A percentile compares a stretch with the other conserved stretches of the same genome.
phyloP scores from a whole-genome alignment of 169 alveolate species.

The Plasmodium yoelii region DNA sequence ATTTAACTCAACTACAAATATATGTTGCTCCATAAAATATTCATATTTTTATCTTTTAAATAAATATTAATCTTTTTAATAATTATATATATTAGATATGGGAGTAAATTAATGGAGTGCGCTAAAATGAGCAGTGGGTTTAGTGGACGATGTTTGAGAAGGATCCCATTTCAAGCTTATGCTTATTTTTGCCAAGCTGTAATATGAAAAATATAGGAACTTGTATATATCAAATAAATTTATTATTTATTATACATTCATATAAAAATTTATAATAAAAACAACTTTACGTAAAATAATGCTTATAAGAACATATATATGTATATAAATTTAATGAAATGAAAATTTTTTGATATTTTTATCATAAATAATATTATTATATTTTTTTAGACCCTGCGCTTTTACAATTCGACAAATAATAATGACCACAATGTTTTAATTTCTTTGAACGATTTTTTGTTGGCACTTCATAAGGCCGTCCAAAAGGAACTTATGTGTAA shows the following conservation, averaged over 20 bases:
- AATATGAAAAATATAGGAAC: slow-evolving; percentile 11
- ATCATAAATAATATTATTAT: background rate
- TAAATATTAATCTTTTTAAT: background rate
- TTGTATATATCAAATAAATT: background rate
- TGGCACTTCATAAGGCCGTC: slow-evolving; percentile 65
- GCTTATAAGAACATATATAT: background rate
- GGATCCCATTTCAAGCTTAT: slow-evolving; percentile 86
- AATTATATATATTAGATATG: slow-evolving; percentile 23
- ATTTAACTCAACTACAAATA: slow-evolving; percentile 2
- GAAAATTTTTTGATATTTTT: background rate
- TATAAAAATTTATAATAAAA: too few relatives aligned
- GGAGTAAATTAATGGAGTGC: slow-evolving; percentile 67
- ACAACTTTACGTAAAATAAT: background rate
- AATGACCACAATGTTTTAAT: slow-evolving; percentile 41
- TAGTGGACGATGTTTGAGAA: slow-evolving; percentile 86
- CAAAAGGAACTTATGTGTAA: slow-evolving; percentile 47
- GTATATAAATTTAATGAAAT: background rate
- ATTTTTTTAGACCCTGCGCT: slow-evolving; percentile 64
- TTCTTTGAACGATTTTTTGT: slow-evolving; percentile 57
- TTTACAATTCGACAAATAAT: slow-evolving; percentile 61
- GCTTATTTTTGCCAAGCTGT: slow-evolving; percentile 78
- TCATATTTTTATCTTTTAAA: too few relatives aligned
- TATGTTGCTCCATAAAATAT: too few relatives aligned
- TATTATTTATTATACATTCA: too few relatives aligned
- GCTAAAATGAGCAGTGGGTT: slow-evolving; percentile 77